Conservation (phyloP, 176 grass and related monocot genomes). For the Melocanna baccifera region DNA sequence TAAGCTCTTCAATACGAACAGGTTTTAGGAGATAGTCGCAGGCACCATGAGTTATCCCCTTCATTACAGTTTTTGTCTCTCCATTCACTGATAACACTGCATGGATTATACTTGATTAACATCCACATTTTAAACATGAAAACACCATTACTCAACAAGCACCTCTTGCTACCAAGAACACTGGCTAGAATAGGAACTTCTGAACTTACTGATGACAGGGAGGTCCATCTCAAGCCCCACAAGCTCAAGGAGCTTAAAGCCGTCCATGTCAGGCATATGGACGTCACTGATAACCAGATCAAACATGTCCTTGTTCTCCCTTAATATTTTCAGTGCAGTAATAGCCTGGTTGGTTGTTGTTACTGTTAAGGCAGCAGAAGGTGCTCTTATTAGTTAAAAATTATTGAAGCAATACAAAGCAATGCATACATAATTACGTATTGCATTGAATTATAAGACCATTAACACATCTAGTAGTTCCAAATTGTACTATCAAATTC, state of each 20-base stretch:
- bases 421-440: neutral
- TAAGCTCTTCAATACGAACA: constrained; percentile 61
- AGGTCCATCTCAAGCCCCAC: constrained; percentile 92
- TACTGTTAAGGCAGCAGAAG: constrained; percentile 45
- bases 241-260: constrained; percentile 80
- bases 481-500: neutral
- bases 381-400: constrained; percentile 12
- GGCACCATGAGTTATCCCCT: constrained; percentile 82
- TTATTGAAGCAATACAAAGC: neutral
- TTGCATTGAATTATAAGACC: neutral
- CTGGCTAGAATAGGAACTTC: neutral
- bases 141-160: neutral
- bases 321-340: constrained; percentile 59
- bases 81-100: constrained; percentile 83
- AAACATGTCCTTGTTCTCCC: constrained; percentile 78
- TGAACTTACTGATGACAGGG: constrained; percentile 84
- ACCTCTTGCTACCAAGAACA: neutral
- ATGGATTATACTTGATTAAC: constrained; percentile 12
- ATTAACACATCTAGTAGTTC: neutral
- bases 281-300: constrained; percentile 94
- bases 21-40: constrained; percentile 91
- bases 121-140: neutral
- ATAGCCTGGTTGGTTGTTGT: constrained; percentile 66
- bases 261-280: constrained; percentile 80
- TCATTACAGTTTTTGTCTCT: constrained; percentile 65